phyloP scores from a whole-genome alignment of 2,329 filamentous ascomycete species.

The Alternaria gaisen region DNA sequence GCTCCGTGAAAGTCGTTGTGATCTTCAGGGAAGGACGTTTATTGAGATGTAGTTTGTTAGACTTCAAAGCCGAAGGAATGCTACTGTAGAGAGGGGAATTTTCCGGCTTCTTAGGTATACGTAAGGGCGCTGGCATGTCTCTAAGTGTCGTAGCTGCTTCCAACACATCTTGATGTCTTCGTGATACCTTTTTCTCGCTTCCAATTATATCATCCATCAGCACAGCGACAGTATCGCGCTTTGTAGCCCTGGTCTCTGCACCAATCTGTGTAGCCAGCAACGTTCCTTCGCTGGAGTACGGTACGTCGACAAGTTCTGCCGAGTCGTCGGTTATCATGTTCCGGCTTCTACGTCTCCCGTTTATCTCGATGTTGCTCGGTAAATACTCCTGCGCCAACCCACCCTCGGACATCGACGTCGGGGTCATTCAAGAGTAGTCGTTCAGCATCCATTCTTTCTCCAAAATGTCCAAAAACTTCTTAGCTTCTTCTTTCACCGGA shows the following conservation, averaged over 20 bases:
- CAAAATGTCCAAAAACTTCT: neutral
- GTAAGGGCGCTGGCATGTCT: neutral
- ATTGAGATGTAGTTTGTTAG: neutral
- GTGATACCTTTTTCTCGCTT: neutral
- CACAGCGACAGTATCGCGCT: neutral
- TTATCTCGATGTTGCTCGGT: neutral
- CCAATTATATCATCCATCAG: neutral
- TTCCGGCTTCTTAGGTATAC: neutral
- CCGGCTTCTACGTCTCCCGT: neutral
- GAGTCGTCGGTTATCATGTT: neutral
- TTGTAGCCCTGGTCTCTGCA: neutral
- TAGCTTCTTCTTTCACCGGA: neutral
- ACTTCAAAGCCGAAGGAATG: neutral
- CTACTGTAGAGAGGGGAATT: neutral
- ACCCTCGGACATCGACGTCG: neutral
- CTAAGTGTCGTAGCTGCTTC: neutral
- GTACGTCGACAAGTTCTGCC: neutral
- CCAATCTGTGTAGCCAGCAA: neutral
- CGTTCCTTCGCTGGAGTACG: neutral
- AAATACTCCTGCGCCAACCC: neutral
- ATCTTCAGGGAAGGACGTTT: neutral
- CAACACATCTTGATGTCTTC: neutral
- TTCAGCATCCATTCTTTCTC: neutral
- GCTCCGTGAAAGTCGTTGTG: neutral
- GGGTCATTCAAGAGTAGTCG: neutral